A percentile compares a stretch with the other conserved stretches of the same genome.
These are phyloP conservation scores for Suhomyces prunicola DNA, from an alignment of 805 yeast genomes.

Conservation along the genomic window DNA sequence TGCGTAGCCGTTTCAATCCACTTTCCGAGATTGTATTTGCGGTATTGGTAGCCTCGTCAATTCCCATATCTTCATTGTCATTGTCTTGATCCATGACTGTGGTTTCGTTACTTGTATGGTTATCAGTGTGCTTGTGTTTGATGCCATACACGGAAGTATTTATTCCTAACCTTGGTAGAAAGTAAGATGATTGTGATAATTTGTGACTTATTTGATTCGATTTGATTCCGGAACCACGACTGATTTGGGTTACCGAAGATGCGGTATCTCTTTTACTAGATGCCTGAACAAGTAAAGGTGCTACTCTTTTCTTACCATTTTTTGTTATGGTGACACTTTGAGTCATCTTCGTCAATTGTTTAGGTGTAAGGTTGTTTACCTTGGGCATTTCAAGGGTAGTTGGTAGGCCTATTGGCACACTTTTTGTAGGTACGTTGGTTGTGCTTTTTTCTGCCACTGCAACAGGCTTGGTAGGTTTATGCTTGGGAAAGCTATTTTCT, in stretches of 20 bases:
- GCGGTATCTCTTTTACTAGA: conserved; percentile 21
- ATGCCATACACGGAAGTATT: conserved; percentile 63
- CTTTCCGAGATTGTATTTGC: conserved; percentile 21
- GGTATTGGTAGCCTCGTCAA: conserved; percentile 16
- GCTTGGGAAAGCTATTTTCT: conserved; percentile 3
- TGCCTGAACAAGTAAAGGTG: conserved; percentile 62
- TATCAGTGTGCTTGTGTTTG: conserved; percentile 18
- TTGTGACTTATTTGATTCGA: conserved; percentile 23
- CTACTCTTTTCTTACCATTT: conserved; percentile 72
- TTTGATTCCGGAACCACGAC: conserved; percentile 7
- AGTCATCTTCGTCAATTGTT: conserved; percentile 12
- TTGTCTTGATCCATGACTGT: conserved; percentile 37
- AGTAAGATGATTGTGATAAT: conserved; percentile 45
- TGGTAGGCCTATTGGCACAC: not conserved
- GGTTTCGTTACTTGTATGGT: conserved; percentile 11
- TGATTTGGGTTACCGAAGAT: conserved; percentile 9
- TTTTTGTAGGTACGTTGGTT: not conserved
- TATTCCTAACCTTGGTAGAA: conserved; percentile 61
- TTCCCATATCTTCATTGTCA: conserved; percentile 49
- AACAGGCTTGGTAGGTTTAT: conserved; percentile 7
- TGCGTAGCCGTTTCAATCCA: conserved; percentile 32
- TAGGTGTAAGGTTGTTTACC: conserved; percentile 5
- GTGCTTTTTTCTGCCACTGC: conserved; percentile 13
- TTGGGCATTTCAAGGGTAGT: not conserved
- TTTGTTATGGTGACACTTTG: conserved; percentile 63